Evolutionary conservation across 805 yeast species (phyloP).

Genomic region (Wickerhamomyces tratensis): DNA sequence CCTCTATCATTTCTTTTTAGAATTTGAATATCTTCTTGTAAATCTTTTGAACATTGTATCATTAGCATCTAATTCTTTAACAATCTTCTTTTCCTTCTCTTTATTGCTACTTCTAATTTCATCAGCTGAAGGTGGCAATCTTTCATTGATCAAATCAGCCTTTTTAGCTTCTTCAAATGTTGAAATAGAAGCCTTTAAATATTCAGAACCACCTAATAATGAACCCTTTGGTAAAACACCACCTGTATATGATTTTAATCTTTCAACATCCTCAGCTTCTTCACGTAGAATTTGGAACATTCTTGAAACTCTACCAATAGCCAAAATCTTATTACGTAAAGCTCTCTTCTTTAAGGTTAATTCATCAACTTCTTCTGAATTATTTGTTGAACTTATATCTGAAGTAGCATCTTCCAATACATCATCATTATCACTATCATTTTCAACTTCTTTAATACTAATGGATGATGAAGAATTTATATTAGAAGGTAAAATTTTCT

Average conservation of each 20-base stretch:
- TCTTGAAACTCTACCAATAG: slow-evolving; percentile 92
- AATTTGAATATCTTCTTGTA: slow-evolving; percentile 16
- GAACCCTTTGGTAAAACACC: slow-evolving; percentile 85
- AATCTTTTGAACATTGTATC: slow-evolving; percentile 15
- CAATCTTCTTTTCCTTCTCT: slow-evolving; percentile 34
- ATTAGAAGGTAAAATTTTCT: too few species aligned
- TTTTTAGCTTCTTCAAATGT: slow-evolving; percentile 77
- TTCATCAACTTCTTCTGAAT: slow-evolving; percentile 10
- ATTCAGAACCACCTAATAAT: slow-evolving; percentile 73
- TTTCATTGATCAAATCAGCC: slow-evolving; percentile 78
- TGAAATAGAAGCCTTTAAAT: slow-evolving; percentile 55
- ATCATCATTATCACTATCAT: slow-evolving; percentile 14
- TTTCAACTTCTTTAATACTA: slow-evolving; percentile 13
- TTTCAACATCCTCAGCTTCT: slow-evolving; percentile 79
- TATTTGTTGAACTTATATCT: too few species aligned
- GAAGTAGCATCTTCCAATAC: background rate
- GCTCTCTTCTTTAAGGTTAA: slow-evolving; percentile 35
- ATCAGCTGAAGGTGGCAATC: slow-evolving; percentile 71
- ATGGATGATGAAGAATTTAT: too few species aligned
- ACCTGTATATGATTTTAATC: slow-evolving; percentile 61
- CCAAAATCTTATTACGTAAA: slow-evolving; percentile 78
- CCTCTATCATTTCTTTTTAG: background rate
- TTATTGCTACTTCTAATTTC: slow-evolving; percentile 37
- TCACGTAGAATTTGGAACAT: slow-evolving; percentile 85
- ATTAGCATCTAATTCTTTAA: slow-evolving; percentile 21